Conservation (phyloP, 1,139 yeast species). For the Magnusiomyces tetraspermus region DNA sequence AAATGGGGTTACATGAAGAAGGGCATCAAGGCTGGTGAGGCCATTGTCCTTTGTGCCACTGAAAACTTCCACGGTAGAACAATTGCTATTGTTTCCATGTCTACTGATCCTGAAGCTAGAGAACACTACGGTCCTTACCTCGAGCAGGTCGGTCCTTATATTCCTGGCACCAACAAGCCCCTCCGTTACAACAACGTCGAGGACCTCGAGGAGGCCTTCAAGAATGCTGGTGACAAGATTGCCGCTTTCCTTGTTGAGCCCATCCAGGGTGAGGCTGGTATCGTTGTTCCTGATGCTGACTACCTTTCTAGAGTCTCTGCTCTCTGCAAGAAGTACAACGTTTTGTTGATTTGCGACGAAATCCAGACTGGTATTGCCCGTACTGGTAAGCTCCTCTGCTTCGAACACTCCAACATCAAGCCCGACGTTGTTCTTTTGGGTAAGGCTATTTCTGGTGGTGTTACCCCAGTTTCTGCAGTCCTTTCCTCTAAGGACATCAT, state of each 20-base stretch:
- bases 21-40: conserved; percentile 73
- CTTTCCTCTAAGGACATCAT: conserved; percentile 79
- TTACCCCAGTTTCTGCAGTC: conserved; percentile 84
- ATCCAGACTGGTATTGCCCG: conserved; percentile 97
- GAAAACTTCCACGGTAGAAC: conserved; percentile 96
- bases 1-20: conserved; percentile 93
- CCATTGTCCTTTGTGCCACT: conserved; percentile 77
- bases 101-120: conserved; percentile 91
- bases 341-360: conserved; percentile 86
- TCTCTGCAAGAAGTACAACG: conserved; percentile 75
- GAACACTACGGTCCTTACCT: conserved; percentile 86
- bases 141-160: conserved; percentile 69
- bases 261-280: conserved; percentile 98
- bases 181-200: conserved; percentile 44
- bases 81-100: conserved; percentile 89
- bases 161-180: conserved; percentile 45
- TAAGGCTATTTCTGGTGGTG: conserved; percentile 95
- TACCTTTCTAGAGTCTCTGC: conserved; percentile 65
- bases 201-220: conserved; percentile 77
- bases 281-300: conserved; percentile 82
- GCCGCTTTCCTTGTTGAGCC: conserved; percentile 93
- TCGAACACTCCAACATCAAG: conserved; percentile 73
- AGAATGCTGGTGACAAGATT: conserved; percentile 77
- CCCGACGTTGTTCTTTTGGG: conserved; percentile 88
- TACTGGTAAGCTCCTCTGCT: conserved; percentile 89